Conservation (phyloP, 805 yeast species). For the Kazachstania psychrophila region DNA sequence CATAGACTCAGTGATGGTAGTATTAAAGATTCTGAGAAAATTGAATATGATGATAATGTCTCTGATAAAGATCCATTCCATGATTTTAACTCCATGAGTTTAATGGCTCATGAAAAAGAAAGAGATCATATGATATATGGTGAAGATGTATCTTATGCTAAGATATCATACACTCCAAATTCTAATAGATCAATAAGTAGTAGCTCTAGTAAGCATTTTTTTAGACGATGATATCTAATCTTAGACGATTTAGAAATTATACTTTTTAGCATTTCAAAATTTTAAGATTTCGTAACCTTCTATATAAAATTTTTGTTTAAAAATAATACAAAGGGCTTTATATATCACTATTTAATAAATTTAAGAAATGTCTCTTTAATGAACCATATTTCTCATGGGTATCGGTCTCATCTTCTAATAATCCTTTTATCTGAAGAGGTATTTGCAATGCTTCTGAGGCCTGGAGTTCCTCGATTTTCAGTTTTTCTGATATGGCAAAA, state of each 20-base stretch:
- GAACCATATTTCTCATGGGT: neutral
- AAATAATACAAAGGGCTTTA: no score
- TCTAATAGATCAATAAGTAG: conserved; percentile 33
- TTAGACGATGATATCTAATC: conserved; percentile 18
- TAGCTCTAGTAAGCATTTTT: conserved; percentile 19
- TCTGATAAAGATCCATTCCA: conserved; percentile 66
- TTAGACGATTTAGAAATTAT: no score
- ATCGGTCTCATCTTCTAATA: conserved; percentile 1
- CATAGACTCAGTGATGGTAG: neutral
- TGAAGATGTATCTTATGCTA: conserved; percentile 34
- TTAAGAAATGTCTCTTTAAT: neutral
- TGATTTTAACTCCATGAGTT: conserved; percentile 75
- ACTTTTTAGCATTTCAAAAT: no score
- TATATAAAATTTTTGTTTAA: neutral
- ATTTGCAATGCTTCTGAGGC: conserved; percentile 5
- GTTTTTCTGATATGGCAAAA: conserved; percentile 20
- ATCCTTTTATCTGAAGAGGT: conserved; percentile 6
- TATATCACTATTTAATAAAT: neutral
- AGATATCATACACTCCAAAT: conserved; percentile 34
- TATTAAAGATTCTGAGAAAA: conserved; percentile 15
- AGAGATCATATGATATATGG: conserved; percentile 43
- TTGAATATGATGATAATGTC: conserved; percentile 30
- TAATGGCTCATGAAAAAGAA: conserved; percentile 56
- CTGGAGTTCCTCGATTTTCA: conserved; percentile 9
- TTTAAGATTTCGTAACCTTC: no score